Evolutionary conservation across 2,329 filamentous ascomycete genomes (phyloP).

Genomic region (Trichophyton verrucosum): DNA sequence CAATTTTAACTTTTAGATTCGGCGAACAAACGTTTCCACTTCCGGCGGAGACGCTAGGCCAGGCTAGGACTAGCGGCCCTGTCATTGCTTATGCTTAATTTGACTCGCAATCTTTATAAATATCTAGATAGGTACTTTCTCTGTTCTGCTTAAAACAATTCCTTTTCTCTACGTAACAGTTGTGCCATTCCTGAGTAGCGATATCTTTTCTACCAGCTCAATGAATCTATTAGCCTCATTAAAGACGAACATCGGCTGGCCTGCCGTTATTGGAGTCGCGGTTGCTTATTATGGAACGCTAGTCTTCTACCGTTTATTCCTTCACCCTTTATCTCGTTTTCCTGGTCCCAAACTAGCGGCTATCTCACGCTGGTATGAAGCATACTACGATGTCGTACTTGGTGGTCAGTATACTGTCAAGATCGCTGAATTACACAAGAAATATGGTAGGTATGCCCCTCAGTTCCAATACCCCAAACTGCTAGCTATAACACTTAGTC

Average conservation of each 20-base stretch:
- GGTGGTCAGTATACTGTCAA: conserved; percentile 17
- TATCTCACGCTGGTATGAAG: conserved; percentile 19
- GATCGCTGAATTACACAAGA: conserved; percentile 18
- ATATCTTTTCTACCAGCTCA: too few species aligned
- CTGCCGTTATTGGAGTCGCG: background rate
- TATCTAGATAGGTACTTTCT: too few species aligned
- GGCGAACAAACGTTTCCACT: too few species aligned
- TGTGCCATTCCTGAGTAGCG: too few species aligned
- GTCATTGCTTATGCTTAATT: too few species aligned
- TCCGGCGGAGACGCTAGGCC: too few species aligned
- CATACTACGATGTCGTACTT: conserved; percentile 19
- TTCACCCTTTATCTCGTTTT: conserved; percentile 15
- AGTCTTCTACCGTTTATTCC: background rate
- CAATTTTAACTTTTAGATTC: too few species aligned
- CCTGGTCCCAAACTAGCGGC: conserved; percentile 17
- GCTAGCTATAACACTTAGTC: background rate
- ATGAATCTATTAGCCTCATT: background rate
- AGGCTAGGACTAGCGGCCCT: too few species aligned
- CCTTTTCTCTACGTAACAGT: too few species aligned
- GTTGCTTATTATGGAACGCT: background rate
- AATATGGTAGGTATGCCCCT: conserved; percentile 16
- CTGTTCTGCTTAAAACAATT: too few species aligned
- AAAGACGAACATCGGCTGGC: background rate
- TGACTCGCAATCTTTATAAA: too few species aligned
- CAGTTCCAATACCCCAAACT: too few species aligned